These are phyloP conservation scores for Microbotryum lychnidis-dioicae DNA, from an alignment of 1,284 basidiomycete species.

Conservation along the genomic window DNA sequence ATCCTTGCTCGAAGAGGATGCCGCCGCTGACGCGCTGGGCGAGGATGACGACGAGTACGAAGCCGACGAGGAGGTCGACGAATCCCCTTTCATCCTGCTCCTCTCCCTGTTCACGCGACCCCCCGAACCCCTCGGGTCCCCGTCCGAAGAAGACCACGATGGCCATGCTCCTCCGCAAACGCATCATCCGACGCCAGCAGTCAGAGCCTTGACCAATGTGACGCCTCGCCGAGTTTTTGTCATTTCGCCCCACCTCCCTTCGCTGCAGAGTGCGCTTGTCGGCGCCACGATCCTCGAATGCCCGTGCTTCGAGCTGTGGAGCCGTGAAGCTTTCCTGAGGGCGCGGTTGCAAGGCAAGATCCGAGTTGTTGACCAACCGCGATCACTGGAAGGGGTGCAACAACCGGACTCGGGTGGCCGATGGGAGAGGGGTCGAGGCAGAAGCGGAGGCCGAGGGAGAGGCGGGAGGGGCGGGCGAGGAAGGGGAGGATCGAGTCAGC, in stretches of 20 bases:
- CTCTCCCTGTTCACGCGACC: slow-evolving; percentile 16
- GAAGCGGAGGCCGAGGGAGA: neutral
- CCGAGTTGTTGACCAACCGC: slow-evolving; percentile 15
- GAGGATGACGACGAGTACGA: no score
- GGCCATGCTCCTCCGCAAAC: no score
- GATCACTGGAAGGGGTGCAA: neutral
- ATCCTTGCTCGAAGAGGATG: no score
- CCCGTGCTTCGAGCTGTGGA: slow-evolving; percentile 27
- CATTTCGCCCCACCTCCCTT: neutral
- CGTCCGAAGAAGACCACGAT: neutral
- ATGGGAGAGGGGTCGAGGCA: slow-evolving; percentile 1
- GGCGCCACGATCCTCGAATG: slow-evolving; percentile 23
- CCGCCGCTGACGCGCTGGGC: no score
- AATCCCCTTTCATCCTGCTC: slow-evolving; percentile 18
- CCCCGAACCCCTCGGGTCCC: neutral
- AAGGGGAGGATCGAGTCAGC: slow-evolving; percentile 2
- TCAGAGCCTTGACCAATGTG: neutral
- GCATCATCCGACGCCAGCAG: neutral
- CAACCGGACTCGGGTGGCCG: no score
- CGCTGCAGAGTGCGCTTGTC: slow-evolving; percentile 7
- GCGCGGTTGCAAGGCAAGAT: slow-evolving; percentile 13
- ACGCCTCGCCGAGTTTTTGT: slow-evolving; percentile 1
- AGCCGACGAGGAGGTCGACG: neutral
- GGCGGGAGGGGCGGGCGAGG: slow-evolving; percentile 4
- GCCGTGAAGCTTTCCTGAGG: slow-evolving; percentile 13